Evolutionary conservation across 2,329 filamentous ascomycete species (phyloP).

Genomic region (Apiospora rasikravindrae): DNA sequence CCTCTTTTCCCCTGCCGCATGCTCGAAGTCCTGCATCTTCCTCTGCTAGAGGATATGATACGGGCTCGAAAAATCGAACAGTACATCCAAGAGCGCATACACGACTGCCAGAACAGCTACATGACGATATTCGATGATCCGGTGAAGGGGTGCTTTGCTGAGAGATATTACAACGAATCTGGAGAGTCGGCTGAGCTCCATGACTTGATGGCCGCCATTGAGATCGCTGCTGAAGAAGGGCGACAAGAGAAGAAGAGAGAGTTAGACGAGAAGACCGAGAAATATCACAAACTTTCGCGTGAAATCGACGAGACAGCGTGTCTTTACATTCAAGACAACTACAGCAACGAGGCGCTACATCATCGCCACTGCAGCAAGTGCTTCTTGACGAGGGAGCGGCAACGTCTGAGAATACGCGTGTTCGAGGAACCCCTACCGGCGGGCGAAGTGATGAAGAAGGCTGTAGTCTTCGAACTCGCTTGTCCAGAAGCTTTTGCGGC

Average conservation of each 20-base stretch:
- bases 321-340: constrained; percentile 30
- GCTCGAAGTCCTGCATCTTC: constrained; percentile 60
- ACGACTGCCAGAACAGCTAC: constrained; percentile 24
- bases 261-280: constrained; percentile 36
- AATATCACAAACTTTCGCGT: constrained; percentile 40
- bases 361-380: constrained; percentile 44
- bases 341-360: constrained; percentile 27
- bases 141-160: constrained; percentile 50
- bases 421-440: constrained; percentile 49
- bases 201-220: constrained; percentile 30
- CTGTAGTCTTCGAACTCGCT: constrained; percentile 48
- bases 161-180: constrained; percentile 49
- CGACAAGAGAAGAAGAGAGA: constrained; percentile 37
- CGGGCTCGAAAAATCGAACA: constrained; percentile 53
- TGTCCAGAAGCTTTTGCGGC: constrained; percentile 41
- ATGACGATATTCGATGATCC: constrained; percentile 56
- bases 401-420: constrained; percentile 41
- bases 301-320: constrained; percentile 40
- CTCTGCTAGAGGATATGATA: constrained; percentile 50
- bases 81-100: constrained; percentile 50
- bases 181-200: constrained; percentile 35
- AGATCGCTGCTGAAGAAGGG: constrained; percentile 27
- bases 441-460: constrained; percentile 36
- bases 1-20: constrained; percentile 54
- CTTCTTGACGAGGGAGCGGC: constrained; percentile 34